A percentile compares a stretch with the other conserved stretches of the same genome.
Conservation (phyloP, 176 grass and related monocot species). For the Ampelocalamus luodianensis region DNA sequence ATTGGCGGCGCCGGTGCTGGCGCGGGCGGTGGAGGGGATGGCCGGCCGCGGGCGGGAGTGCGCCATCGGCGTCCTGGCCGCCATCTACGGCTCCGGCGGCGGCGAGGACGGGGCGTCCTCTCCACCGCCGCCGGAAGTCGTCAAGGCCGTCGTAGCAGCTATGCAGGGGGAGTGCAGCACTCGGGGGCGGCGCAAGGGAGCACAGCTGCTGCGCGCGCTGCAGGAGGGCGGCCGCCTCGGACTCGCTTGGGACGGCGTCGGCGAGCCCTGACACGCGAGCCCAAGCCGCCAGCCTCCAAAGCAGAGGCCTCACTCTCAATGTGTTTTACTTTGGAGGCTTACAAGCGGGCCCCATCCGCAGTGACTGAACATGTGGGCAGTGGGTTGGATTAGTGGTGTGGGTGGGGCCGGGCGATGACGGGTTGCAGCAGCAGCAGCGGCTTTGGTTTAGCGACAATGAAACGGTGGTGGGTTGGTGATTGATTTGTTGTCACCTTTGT, state of each 20-base stretch:
- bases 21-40: constrained; percentile 69
- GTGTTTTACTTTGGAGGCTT: not conserved
- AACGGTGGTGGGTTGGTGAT: constrained; percentile 16
- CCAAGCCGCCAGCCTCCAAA: not conserved
- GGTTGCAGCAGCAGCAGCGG: not conserved
- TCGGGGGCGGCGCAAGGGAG: constrained; percentile 78
- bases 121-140: constrained; percentile 68
- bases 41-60: constrained; percentile 71
- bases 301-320: not conserved
- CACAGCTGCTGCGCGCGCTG: constrained; percentile 76
- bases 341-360: not conserved
- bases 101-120: not conserved
- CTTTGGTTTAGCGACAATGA: constrained; percentile 19
- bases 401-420: not conserved
- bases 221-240: constrained; percentile 79
- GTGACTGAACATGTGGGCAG: not conserved
- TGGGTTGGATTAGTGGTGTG: not conserved
- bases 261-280: constrained; percentile 36
- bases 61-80: constrained; percentile 79
- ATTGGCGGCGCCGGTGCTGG: constrained; percentile 50
- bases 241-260: constrained; percentile 82
- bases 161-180: constrained; percentile 95
- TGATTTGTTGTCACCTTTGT: constrained; percentile 38
- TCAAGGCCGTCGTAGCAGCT: constrained; percentile 74
- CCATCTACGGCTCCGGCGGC: constrained; percentile 57